These are phyloP conservation scores for Geotrichum reessii DNA, from an alignment of 1,139 yeast genomes.

Conservation along the genomic window DNA sequence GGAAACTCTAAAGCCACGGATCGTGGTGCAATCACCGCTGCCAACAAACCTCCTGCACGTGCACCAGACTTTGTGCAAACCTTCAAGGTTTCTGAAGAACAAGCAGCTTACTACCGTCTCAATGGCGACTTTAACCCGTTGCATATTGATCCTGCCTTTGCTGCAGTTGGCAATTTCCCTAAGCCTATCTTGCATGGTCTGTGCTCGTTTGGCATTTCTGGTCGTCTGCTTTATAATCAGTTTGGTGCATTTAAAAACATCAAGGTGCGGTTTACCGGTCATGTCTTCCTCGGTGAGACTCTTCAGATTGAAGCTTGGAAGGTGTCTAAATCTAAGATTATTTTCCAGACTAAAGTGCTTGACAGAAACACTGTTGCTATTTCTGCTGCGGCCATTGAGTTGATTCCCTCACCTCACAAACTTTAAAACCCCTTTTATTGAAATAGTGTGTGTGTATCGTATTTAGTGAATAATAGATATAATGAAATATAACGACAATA, in stretches of 20 bases:
- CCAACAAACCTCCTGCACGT: slow-evolving; percentile 58
- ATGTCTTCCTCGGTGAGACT: slow-evolving; percentile 96
- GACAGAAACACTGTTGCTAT: slow-evolving; percentile 78
- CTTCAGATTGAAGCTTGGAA: slow-evolving; percentile 83
- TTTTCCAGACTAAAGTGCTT: slow-evolving; percentile 77
- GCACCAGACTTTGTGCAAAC: slow-evolving; percentile 63
- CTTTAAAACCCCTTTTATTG: too few relatives aligned
- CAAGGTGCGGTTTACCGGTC: slow-evolving; percentile 86
- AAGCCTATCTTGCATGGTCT: slow-evolving; percentile 90
- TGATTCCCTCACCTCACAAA: slow-evolving; percentile 30
- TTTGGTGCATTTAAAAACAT: slow-evolving; percentile 80
- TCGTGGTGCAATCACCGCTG: slow-evolving; percentile 54
- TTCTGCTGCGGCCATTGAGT: slow-evolving; percentile 81
- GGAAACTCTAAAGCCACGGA: slow-evolving; percentile 51
- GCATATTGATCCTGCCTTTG: slow-evolving; percentile 89
- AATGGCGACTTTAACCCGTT: slow-evolving; percentile 94
- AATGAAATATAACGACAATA: too few relatives aligned
- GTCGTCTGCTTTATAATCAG: slow-evolving; percentile 69
- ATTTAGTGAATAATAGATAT: too few relatives aligned
- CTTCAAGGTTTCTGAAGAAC: slow-evolving; percentile 61
- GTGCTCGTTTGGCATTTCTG: slow-evolving; percentile 78
- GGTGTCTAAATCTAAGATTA: slow-evolving; percentile 52
- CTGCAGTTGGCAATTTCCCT: slow-evolving; percentile 81
- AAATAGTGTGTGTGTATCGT: too few relatives aligned
- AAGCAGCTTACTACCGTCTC: slow-evolving; percentile 85